Base-by-base conservation (phyloP, 768 basidiomycete species). In the Austroboletus eburneus region DNA sequence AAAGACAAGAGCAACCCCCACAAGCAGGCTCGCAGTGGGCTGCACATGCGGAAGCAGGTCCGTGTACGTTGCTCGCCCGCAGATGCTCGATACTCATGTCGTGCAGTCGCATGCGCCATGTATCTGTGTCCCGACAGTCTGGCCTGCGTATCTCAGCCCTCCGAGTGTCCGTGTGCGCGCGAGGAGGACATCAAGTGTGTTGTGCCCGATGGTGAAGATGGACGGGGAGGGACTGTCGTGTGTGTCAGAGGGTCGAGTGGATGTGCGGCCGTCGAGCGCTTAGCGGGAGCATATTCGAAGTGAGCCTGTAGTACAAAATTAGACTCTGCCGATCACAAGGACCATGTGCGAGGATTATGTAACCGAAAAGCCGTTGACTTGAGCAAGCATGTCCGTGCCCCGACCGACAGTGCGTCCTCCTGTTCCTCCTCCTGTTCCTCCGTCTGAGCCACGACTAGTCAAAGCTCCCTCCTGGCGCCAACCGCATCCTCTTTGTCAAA, bases 401-500 rank as follows among this genome's bases (percentile, higher is more conserved):
- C 75, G 87, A 71, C 86, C 87, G 46, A 77, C 85, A 21, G 87
- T 87, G 64, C 12, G 53, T 45, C 27, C 39, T 20, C 27, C 42
- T 24, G 21, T 48, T n/a, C 13, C 36, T 8, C n/a, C 23, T 39
- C 8, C 13, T 29, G 29, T 29, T 29, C 13, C 29, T 7, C 29
- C 20, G n/a, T 39, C 35, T 50, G 35, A 49, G 39, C 5, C 10
- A 23, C 39, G 0, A 41, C 12, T 17, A 91, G 89, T 74, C 87
- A 9, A 91, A 91, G 63, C 80, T 93, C n/a, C 91, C 91, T 4
- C 86, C 91, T 21, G 90, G 91, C 44, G 91, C 90, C 16, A 93
- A 93, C 63, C 81, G 91, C 38, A 90, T 95, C 45, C 78, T 95
- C 35, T 95, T 92, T 58, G 89, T 93, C 22, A 94, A 94, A 69